These are phyloP conservation scores for Cladorrhinum sp. DNA, from an alignment of 2,329 filamentous ascomycete species.

Conservation along the genomic window DNA sequence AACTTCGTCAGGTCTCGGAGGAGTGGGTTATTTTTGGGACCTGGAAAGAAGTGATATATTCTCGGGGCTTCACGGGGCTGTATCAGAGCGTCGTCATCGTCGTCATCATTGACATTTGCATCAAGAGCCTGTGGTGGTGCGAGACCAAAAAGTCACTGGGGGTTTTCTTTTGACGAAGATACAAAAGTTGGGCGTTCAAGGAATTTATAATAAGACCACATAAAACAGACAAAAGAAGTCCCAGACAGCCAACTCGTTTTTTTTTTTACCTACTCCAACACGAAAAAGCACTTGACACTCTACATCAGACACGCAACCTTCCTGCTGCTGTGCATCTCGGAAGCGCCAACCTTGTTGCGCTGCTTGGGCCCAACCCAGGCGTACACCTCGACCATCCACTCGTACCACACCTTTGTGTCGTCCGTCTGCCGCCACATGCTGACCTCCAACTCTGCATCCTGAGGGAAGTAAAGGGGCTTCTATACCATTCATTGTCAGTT, in stretches of 20 bases:
- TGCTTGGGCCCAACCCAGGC: conserved; percentile 58
- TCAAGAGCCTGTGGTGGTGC: too few relatives aligned
- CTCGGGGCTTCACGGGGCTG: too few relatives aligned
- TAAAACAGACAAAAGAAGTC: background rate
- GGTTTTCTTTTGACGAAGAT: background rate
- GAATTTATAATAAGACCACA: background rate
- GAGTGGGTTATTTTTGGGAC: too few relatives aligned
- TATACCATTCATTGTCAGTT: conserved; percentile 35
- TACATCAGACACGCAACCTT: conserved; percentile 71
- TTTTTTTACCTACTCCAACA: background rate
- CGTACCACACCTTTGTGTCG: conserved; percentile 95
- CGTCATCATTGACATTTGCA: too few relatives aligned
- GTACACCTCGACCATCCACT: conserved; percentile 92
- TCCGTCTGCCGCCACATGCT: conserved; percentile 97
- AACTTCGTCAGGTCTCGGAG: too few relatives aligned
- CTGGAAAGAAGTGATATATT: too few relatives aligned
- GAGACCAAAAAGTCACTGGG: too few relatives aligned
- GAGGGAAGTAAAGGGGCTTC: conserved; percentile 82
- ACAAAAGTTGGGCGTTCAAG: background rate
- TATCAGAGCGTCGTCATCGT: too few relatives aligned
- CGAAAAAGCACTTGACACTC: background rate
- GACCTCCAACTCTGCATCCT: conserved; percentile 79
- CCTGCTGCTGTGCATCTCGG: conserved; percentile 65
- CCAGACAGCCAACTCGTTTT: background rate
- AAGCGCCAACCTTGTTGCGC: conserved; percentile 63